Percentiles rank a stretch among this genome's conserved stretches.
Conservation (phyloP, 495 filamentous ascomycete genomes). For the Achaetomiella virescens region DNA sequence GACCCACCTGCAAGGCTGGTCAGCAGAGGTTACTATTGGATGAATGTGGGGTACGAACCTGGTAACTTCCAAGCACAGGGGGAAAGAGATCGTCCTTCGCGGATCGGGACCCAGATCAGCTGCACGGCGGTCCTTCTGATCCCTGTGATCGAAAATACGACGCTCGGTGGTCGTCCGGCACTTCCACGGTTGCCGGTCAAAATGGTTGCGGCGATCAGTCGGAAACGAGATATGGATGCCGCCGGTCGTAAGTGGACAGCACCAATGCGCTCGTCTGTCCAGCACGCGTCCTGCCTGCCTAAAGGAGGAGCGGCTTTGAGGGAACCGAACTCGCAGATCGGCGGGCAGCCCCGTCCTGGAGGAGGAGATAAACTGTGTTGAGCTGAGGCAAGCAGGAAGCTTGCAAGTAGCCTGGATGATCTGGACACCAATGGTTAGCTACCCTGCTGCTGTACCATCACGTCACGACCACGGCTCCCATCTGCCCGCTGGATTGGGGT, state of each 20-base stretch:
- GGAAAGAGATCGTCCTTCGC: slow-evolving; percentile 24
- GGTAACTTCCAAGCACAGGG: slow-evolving; percentile 19
- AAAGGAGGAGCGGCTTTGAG: slow-evolving; percentile 4
- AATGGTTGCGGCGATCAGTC: slow-evolving; percentile 20
- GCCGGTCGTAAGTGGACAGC: background rate
- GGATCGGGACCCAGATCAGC: slow-evolving; percentile 31
- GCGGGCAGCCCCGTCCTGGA: background rate
- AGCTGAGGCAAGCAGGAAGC: background rate
- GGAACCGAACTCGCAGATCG: slow-evolving; percentile 2
- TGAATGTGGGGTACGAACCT: slow-evolving; percentile 7
- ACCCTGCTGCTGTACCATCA: too few species aligned
- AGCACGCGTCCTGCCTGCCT: background rate
- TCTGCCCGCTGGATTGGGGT: slow-evolving; percentile 11
- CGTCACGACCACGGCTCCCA: too few species aligned
- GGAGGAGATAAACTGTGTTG: too few species aligned
- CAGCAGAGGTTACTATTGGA: slow-evolving; percentile 24
- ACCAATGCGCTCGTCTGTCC: too few species aligned
- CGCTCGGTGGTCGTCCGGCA: slow-evolving; percentile 18
- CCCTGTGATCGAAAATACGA: slow-evolving; percentile 27
- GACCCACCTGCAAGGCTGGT: slow-evolving; percentile 26
- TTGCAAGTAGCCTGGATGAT: background rate
- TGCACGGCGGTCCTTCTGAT: slow-evolving; percentile 23
- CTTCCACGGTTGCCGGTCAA: slow-evolving; percentile 23
- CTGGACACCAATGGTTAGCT: slow-evolving; percentile 5
- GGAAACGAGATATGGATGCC: slow-evolving; percentile 7